Percentiles rank a stretch among this genome's conserved stretches.
These are phyloP conservation scores for Haplosporangium sp. DNA, from an alignment of 371 early-diverging fungal species.

Conservation along the genomic window DNA sequence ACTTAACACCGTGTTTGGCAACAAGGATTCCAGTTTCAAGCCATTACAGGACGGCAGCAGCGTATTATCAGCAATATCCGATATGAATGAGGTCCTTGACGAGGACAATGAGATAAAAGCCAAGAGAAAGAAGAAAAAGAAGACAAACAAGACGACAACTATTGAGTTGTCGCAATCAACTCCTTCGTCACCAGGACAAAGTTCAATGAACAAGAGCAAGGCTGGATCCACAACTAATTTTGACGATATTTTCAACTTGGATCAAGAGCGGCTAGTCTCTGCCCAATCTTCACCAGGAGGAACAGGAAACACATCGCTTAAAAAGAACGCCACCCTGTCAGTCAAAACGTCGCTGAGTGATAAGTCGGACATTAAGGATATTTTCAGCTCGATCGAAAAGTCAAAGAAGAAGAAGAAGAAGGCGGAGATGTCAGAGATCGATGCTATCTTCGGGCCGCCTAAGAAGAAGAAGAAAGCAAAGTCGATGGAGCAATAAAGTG, in stretches of 20 bases:
- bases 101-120: slow-evolving; percentile 2
- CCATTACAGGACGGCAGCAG: not conserved
- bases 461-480: slow-evolving; percentile 31
- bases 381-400: slow-evolving; percentile 13
- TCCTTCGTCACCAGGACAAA: not conserved
- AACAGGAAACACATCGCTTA: not conserved
- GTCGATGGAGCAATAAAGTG: no score
- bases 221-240: slow-evolving; percentile 24
- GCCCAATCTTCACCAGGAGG: not conserved
- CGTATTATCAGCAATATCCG: not conserved
- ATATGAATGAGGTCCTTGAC: slow-evolving; percentile 15
- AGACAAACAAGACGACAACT: not conserved
- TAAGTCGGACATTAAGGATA: slow-evolving; percentile 22
- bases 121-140: slow-evolving; percentile 16
- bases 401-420: slow-evolving; percentile 15
- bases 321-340: not conserved
- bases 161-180: not conserved
- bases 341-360: slow-evolving; percentile 15
- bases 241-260: slow-evolving; percentile 28
- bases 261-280: not conserved
- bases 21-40: not conserved
- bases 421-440: slow-evolving; percentile 26
- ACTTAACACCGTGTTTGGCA: slow-evolving; percentile 13
- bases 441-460: slow-evolving; percentile 32
- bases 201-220: slow-evolving; percentile 5